These are phyloP conservation scores for Fonsecaea pedrosoi DNA, from an alignment of 2,329 filamentous ascomycete genomes.

Conservation along the genomic window DNA sequence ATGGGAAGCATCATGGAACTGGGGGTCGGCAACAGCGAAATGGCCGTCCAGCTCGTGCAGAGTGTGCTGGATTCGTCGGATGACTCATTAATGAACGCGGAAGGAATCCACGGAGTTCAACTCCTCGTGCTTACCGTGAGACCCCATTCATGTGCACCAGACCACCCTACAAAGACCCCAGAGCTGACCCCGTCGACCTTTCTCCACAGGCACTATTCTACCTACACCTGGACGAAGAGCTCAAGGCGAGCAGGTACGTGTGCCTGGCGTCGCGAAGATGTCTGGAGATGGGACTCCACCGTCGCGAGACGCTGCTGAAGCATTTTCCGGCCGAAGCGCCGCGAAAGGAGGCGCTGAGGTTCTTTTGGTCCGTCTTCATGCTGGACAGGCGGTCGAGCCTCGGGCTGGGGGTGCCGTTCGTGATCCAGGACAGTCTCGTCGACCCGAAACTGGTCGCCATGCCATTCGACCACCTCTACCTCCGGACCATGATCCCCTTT, in stretches of 20 bases:
- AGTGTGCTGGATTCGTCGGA: constrained; percentile 12
- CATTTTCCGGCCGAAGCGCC: constrained; percentile 12
- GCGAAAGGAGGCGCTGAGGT: constrained; percentile 14
- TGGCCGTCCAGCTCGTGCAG: constrained; percentile 7
- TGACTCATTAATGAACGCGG: constrained; percentile 16
- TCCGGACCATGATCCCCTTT: constrained; percentile 21
- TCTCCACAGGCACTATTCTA: constrained; percentile 18
- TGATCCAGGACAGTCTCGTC: constrained; percentile 22
- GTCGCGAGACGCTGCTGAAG: constrained; percentile 17
- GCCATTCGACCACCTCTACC: constrained; percentile 18
- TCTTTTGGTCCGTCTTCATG: constrained; percentile 25
- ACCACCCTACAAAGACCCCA: too few relatives aligned
- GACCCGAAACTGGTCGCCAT: constrained; percentile 10
- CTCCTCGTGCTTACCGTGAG: constrained; percentile 17
- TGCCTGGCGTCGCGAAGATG: constrained; percentile 21
- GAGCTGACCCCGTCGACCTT: too few relatives aligned
- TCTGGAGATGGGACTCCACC: constrained; percentile 25
- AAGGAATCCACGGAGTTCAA: constrained; percentile 17
- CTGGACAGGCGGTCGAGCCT: constrained; percentile 23
- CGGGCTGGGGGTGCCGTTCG: constrained; percentile 20
- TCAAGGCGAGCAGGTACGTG: constrained; percentile 17
- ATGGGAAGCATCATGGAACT: constrained; percentile 14
- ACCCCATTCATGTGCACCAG: too few relatives aligned
- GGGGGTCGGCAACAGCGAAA: background rate
- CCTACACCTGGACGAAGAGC: constrained; percentile 15